These are phyloP conservation scores for Noccaea bulbosa DNA, from an alignment of 345 rosid species.

Conservation along the genomic window DNA sequence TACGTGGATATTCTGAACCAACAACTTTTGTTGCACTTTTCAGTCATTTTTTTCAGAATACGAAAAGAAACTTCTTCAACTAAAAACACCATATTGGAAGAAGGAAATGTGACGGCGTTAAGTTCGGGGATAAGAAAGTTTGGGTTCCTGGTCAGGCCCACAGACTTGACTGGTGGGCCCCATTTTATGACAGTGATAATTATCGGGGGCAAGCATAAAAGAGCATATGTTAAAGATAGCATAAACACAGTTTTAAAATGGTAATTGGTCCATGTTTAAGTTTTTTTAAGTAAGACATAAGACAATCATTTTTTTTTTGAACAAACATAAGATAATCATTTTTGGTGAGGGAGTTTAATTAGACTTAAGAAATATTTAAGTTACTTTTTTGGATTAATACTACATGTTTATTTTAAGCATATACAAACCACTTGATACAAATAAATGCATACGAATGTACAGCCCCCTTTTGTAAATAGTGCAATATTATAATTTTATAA, in stretches of 20 bases:
- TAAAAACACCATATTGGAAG: not conserved
- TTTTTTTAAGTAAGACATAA: too few species aligned
- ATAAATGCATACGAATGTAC: too few species aligned
- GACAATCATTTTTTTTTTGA: too few species aligned
- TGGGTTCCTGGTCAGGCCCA: slow-evolving; percentile 33
- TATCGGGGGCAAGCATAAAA: slow-evolving; percentile 13
- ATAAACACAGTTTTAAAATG: slow-evolving; percentile 16
- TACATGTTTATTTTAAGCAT: too few species aligned
- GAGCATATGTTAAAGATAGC: not conserved
- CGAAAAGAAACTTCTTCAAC: not conserved
- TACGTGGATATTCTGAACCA: slow-evolving; percentile 41
- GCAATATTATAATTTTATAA: not conserved
- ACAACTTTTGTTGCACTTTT: slow-evolving; percentile 45
- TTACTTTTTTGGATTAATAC: too few species aligned
- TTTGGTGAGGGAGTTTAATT: too few species aligned
- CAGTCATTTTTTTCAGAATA: slow-evolving; percentile 7
- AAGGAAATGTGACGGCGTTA: slow-evolving; percentile 30
- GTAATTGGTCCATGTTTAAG: not conserved
- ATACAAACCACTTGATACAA: too few species aligned
- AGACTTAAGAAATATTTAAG: too few species aligned
- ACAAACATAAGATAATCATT: too few species aligned
- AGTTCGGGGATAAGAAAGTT: slow-evolving; percentile 42
- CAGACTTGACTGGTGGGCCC: slow-evolving; percentile 39
- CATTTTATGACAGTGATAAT: slow-evolving; percentile 28
- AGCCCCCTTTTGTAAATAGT: not conserved